Conservation (phyloP, 129 eudicot genomes). For the Cynara cardunculus region DNA sequence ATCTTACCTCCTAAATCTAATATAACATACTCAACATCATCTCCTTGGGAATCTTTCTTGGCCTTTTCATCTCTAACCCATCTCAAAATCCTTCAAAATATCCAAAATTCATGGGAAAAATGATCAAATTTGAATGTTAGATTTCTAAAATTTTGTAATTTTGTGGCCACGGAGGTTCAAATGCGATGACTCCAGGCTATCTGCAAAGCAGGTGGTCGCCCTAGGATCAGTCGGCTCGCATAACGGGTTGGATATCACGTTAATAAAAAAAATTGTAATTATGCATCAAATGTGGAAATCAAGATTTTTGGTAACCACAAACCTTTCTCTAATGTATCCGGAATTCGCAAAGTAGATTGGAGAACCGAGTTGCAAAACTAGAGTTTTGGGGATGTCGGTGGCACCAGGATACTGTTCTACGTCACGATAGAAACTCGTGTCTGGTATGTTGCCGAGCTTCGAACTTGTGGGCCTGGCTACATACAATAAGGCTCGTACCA, state of each 20-base stretch:
- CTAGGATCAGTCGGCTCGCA: too few relatives aligned
- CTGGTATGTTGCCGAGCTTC: constrained; percentile 69
- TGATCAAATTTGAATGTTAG: background rate
- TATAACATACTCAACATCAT: constrained; percentile 52
- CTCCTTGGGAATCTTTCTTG: constrained; percentile 30
- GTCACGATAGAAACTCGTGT: constrained; percentile 61
- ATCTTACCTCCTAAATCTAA: constrained; percentile 82
- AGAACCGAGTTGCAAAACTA: constrained; percentile 78
- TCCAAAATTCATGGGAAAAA: background rate
- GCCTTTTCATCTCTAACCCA: constrained; percentile 76
- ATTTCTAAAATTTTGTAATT: background rate
- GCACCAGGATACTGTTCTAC: constrained; percentile 76
- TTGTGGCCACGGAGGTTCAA: too few relatives aligned
- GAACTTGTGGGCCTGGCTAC: constrained; percentile 77
- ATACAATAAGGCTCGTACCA: constrained; percentile 65
- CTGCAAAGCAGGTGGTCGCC: too few relatives aligned
- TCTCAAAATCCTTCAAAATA: constrained; percentile 57
- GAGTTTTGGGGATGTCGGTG: constrained; percentile 39
- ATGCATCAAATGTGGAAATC: constrained; percentile 1
- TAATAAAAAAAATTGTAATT: too few relatives aligned
- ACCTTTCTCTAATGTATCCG: constrained; percentile 82
- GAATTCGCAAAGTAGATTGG: constrained; percentile 77
- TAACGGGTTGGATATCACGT: too few relatives aligned
- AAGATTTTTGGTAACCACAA: background rate
- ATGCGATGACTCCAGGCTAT: too few relatives aligned